These are phyloP conservation scores for Clarkia xantiana DNA, from an alignment of 345 rosid genomes.

Conservation along the genomic window DNA sequence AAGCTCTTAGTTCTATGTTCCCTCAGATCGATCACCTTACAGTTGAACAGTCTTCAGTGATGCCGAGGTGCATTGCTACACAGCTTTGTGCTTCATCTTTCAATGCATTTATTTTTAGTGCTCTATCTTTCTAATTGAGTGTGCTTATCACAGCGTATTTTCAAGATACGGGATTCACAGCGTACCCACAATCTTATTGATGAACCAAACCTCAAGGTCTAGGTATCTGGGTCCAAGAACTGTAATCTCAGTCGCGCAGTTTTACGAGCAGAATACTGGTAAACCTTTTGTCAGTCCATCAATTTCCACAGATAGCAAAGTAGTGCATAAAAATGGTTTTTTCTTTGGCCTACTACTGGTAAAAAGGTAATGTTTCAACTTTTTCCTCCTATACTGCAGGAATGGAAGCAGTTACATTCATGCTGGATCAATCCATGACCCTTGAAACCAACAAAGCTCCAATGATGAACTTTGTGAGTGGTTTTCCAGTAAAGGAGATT, in stretches of 20 bases:
- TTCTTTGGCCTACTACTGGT: no score
- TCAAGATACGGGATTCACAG: constrained; percentile 80
- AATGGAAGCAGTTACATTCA: constrained; percentile 37
- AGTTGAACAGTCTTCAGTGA: constrained; percentile 56
- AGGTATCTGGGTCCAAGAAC: constrained; percentile 50
- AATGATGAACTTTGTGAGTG: constrained; percentile 21
- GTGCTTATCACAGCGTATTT: constrained; percentile 38
- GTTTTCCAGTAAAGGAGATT: constrained; percentile 25
- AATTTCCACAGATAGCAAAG: no score
- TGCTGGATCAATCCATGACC: constrained; percentile 21
- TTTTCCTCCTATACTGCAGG: constrained; percentile 30
- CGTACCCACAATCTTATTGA: constrained; percentile 58
- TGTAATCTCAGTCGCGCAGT: constrained; percentile 43
- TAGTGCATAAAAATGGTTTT: no score
- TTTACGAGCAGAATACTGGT: constrained; percentile 68
- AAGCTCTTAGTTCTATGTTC: constrained; percentile 58
- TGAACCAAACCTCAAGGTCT: constrained; percentile 44
- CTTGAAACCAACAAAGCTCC: constrained; percentile 9
- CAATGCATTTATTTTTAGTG: neutral
- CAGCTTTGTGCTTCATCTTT: neutral
- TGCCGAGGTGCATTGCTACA: constrained; percentile 49
- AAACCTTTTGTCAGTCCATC: neutral
- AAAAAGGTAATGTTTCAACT: no score
- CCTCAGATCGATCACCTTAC: constrained; percentile 62
- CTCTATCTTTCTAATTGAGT: neutral